Conservation (phyloP, 1,139 yeast species). For the Pichia sp. region DNA sequence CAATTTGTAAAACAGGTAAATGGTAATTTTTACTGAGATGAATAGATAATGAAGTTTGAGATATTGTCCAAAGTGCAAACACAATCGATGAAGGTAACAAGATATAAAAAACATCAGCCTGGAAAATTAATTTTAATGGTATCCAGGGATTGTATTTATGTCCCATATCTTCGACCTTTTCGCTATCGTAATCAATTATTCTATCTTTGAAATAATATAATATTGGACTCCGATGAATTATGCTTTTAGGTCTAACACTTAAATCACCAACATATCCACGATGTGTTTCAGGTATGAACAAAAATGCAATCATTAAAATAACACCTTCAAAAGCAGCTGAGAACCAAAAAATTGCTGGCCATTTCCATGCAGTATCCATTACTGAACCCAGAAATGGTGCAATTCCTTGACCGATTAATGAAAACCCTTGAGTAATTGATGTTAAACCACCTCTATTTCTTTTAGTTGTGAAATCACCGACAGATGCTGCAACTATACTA, state of each 20-base stretch:
- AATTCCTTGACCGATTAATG: slow-evolving; percentile 64
- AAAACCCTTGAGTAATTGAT: slow-evolving; percentile 58
- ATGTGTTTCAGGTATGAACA: slow-evolving; percentile 65
- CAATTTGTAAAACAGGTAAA: slow-evolving; percentile 48
- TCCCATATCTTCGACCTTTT: slow-evolving; percentile 15
- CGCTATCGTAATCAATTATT: slow-evolving; percentile 21
- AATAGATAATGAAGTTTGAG: slow-evolving; percentile 58
- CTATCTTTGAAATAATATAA: slow-evolving; percentile 24
- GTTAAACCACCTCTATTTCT: slow-evolving; percentile 58
- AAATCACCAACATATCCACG: slow-evolving; percentile 66
- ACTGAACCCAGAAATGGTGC: slow-evolving; percentile 75
- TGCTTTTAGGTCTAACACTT: slow-evolving; percentile 40
- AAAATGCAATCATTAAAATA: slow-evolving; percentile 32
- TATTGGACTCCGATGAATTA: slow-evolving; percentile 41
- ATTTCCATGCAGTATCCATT: slow-evolving; percentile 51
- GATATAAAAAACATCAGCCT: slow-evolving; percentile 27
- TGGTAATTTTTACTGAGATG: slow-evolving; percentile 43
- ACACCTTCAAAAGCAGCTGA: slow-evolving; percentile 53
- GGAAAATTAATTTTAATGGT: slow-evolving; percentile 38
- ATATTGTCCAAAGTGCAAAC: slow-evolving; percentile 65
- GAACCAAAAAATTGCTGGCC: slow-evolving; percentile 78
- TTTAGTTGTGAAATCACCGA: slow-evolving; percentile 60
- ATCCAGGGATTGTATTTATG: slow-evolving; percentile 36
- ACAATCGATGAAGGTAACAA: slow-evolving; percentile 52
- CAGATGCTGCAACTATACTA: slow-evolving; percentile 58